phyloP scores from a whole-genome alignment of 495 filamentous ascomycete species.

The Daldinia bambusicola region DNA sequence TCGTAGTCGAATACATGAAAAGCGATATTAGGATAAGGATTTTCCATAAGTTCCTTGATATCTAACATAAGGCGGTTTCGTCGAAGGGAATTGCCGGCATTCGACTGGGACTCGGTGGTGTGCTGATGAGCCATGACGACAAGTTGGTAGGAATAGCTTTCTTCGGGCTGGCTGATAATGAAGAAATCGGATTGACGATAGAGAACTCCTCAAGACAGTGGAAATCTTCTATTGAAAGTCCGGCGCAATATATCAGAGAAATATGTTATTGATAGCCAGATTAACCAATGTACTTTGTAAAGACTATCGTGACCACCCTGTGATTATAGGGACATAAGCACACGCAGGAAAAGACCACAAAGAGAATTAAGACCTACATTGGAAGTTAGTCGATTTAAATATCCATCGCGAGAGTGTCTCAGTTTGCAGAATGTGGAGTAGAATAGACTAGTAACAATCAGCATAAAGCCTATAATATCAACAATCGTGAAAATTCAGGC shows the following conservation, averaged over 20 bases:
- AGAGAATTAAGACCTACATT: background rate
- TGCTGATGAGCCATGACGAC: slow-evolving; percentile 7
- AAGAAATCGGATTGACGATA: background rate
- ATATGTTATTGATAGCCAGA: too few species aligned
- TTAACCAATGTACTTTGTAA: too few species aligned
- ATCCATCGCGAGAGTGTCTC: background rate
- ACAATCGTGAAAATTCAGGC: background rate
- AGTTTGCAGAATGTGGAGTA: background rate
- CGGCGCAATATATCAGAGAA: background rate
- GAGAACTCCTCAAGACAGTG: background rate
- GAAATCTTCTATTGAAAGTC: background rate
- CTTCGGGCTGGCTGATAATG: background rate
- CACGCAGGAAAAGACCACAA: background rate
- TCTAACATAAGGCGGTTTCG: slow-evolving; percentile 53
- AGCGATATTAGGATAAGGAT: slow-evolving; percentile 60
- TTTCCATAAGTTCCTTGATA: slow-evolving; percentile 57
- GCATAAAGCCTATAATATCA: background rate
- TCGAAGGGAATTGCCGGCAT: slow-evolving; percentile 22
- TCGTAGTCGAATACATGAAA: slow-evolving; percentile 51
- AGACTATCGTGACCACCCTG: background rate
- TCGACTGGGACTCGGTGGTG: background rate
- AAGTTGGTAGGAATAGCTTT: background rate
- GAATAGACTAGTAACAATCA: background rate
- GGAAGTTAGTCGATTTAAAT: background rate
- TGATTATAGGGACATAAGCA: background rate